phyloP scores from a whole-genome alignment of 2,329 filamentous ascomycete genomes.

The Raffaelea albimanens region DNA sequence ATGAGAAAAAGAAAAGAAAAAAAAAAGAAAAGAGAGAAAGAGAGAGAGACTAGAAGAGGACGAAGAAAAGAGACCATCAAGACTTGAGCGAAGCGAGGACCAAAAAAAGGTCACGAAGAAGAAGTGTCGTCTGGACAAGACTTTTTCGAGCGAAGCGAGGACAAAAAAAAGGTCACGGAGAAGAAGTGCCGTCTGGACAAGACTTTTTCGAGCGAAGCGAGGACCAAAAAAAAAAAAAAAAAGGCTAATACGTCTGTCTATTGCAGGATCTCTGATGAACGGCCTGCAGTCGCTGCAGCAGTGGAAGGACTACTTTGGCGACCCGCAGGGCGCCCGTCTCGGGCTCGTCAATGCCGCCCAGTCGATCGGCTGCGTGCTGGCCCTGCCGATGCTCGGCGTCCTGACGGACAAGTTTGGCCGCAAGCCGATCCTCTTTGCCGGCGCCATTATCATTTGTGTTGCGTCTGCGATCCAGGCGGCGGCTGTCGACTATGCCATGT shows the following conservation, averaged over 20 bases:
- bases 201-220: too few relatives aligned
- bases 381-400: slow-evolving; percentile 5
- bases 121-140: too few relatives aligned
- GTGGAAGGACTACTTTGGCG: slow-evolving; percentile 20
- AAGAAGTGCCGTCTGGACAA: too few relatives aligned
- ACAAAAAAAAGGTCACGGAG: too few relatives aligned
- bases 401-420: slow-evolving; percentile 40
- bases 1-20: neutral
- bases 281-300: slow-evolving; percentile 27
- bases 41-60: neutral
- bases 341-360: slow-evolving; percentile 15
- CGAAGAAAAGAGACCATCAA: neutral
- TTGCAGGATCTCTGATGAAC: slow-evolving; percentile 25
- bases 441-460: slow-evolving; percentile 42
- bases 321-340: slow-evolving; percentile 14
- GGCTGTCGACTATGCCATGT: slow-evolving; percentile 31
- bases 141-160: too few relatives aligned
- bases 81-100: too few relatives aligned
- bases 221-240: neutral
- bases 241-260: neutral
- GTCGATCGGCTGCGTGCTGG: slow-evolving; percentile 12
- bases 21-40: neutral
- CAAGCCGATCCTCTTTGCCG: slow-evolving; percentile 43
- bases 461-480: slow-evolving; percentile 45
- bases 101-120: too few relatives aligned